Evolutionary conservation across 306 rosid genomes (phyloP).

Genomic region (Potentilla sterilis): DNA sequence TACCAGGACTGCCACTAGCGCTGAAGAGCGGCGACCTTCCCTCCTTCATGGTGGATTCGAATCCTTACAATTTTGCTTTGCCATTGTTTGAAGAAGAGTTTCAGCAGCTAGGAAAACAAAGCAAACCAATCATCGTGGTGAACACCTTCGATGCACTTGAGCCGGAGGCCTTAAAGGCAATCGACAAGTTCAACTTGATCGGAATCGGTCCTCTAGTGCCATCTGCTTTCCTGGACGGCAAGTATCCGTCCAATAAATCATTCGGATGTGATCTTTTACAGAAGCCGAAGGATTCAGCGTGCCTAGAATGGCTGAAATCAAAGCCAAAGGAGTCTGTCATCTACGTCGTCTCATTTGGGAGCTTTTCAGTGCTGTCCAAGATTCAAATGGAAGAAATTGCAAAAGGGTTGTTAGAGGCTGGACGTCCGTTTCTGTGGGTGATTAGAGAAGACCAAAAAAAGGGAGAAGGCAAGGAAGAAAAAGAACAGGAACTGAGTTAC

Average conservation of each 20-base stretch:
- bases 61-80: neutral
- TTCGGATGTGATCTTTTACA: constrained; percentile 13
- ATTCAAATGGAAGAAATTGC: constrained; percentile 29
- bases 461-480: neutral
- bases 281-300: neutral
- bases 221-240: constrained; percentile 6
- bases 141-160: constrained; percentile 35
- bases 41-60: constrained; percentile 20
- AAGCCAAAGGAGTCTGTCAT: constrained; percentile 16
- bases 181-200: constrained; percentile 10
- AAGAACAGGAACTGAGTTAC: neutral
- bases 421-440: constrained; percentile 34
- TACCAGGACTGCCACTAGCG: constrained; percentile 21
- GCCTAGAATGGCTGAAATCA: constrained; percentile 24
- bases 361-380: constrained; percentile 1
- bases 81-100: constrained; percentile 10
- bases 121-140: constrained; percentile 11
- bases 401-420: constrained; percentile 14
- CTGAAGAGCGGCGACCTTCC: constrained; percentile 28
- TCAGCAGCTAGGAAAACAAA: constrained; percentile 5
- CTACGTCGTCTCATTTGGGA: constrained; percentile 35
- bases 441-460: neutral
- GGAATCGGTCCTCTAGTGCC: neutral
- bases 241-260: neutral
- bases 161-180: constrained; percentile 21